A percentile compares a stretch with the other conserved stretches of the same genome.
Evolutionary conservation across 179 eudicot genomes (phyloP).

Genomic region (Beta lomatogona): DNA sequence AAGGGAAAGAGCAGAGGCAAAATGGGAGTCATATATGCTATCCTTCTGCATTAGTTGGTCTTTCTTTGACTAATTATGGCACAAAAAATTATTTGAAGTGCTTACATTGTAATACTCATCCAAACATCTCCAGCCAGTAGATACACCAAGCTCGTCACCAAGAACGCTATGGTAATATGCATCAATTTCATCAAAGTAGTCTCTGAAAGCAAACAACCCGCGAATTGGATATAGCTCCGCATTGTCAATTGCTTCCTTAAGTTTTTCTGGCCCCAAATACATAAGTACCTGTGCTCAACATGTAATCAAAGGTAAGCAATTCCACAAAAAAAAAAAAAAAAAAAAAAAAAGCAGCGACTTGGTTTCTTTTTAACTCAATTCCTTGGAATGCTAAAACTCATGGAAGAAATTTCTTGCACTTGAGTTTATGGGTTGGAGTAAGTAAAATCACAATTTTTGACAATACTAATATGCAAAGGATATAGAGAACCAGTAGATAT

Average conservation of each 20-base stretch:
- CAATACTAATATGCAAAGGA: neutral
- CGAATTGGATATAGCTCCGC: constrained; percentile 90
- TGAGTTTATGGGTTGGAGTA: neutral
- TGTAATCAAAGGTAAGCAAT: constrained; percentile 18
- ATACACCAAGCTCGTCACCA: constrained; percentile 76
- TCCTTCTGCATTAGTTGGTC: neutral
- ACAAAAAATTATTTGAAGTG: neutral
- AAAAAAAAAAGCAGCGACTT: neutral
- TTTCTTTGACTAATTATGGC: neutral
- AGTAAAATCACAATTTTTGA: neutral
- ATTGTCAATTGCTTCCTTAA: constrained; percentile 65
- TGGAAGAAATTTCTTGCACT: neutral
- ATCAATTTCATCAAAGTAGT: constrained; percentile 78
- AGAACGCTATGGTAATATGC: constrained; percentile 70
- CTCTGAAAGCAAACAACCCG: constrained; percentile 73
- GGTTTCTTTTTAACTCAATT: neutral
- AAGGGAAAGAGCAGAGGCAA: neutral
- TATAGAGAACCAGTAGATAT: neutral
- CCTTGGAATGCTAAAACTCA: neutral
- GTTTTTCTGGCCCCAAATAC: constrained; percentile 65
- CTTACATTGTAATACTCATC: constrained; percentile 80
- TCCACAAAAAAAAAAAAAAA: neutral
- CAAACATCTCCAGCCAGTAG: constrained; percentile 90
- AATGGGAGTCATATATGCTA: neutral
- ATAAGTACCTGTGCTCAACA: constrained; percentile 66